These are phyloP conservation scores for Ramalina intermedia DNA, from an alignment of 495 filamentous ascomycete genomes.

Conservation along the genomic window DNA sequence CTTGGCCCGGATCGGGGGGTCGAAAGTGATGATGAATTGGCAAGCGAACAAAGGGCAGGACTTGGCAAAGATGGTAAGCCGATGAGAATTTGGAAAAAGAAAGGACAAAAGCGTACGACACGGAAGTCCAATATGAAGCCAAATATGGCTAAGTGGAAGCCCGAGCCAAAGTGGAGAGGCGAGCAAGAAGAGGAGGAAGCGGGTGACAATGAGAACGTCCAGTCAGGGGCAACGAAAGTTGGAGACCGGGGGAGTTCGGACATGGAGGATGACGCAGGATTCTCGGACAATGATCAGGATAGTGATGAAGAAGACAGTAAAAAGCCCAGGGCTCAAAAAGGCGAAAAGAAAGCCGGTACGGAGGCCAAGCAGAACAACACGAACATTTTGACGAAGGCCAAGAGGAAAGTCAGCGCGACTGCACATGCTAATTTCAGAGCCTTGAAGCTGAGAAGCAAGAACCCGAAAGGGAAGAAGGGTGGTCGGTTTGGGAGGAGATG, in stretches of 20 bases:
- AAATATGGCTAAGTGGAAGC: slow-evolving; percentile 25
- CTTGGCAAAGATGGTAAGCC: slow-evolving; percentile 28
- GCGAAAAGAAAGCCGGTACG: slow-evolving; percentile 8
- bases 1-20: slow-evolving; percentile 51
- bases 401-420: slow-evolving; percentile 56
- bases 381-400: slow-evolving; percentile 26
- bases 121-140: slow-evolving; percentile 60
- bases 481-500: slow-evolving; percentile 31
- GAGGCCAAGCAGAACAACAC: slow-evolving; percentile 24
- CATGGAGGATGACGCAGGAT: background rate
- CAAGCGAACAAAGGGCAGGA: slow-evolving; percentile 24
- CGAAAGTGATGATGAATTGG: slow-evolving; percentile 34
- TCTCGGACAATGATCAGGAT: slow-evolving; percentile 8
- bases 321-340: slow-evolving; percentile 11
- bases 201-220: slow-evolving; percentile 30
- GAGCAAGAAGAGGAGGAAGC: slow-evolving; percentile 19
- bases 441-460: slow-evolving; percentile 58
- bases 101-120: slow-evolving; percentile 80
- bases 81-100: slow-evolving; percentile 69
- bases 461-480: slow-evolving; percentile 25
- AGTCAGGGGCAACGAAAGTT: slow-evolving; percentile 7
- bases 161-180: slow-evolving; percentile 14
- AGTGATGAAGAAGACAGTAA: slow-evolving; percentile 11
- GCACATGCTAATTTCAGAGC: slow-evolving; percentile 74
- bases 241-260: background rate